Conservation (phyloP, 306 rosid genomes). For the Potentilla sterilis region DNA sequence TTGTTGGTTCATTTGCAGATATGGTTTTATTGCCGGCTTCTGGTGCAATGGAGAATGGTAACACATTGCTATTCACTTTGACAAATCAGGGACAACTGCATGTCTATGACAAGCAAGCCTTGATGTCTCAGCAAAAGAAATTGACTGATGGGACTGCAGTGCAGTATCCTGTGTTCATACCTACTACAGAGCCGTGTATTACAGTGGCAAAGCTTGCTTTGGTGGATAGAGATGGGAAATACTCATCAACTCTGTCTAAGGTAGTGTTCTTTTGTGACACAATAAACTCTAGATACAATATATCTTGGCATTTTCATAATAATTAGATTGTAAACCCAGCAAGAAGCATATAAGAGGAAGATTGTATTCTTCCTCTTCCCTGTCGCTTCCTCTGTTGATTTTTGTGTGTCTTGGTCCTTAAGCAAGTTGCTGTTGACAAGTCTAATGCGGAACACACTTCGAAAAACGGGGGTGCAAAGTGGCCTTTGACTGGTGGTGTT, state of each 20-base stretch:
- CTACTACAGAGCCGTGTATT: constrained; percentile 65
- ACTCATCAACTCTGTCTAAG: constrained; percentile 51
- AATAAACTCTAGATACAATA: not conserved
- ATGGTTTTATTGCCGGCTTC: constrained; percentile 52
- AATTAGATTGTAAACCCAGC: constrained; percentile 3
- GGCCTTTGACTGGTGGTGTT: constrained; percentile 88
- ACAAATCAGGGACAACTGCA: constrained; percentile 81
- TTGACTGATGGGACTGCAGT: constrained; percentile 35
- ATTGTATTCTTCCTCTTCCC: not conserved
- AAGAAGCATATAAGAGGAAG: not conserved
- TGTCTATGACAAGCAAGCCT: constrained; percentile 47
- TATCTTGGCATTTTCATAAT: constrained; percentile 19
- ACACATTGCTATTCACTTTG: constrained; percentile 55
- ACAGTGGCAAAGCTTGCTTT: constrained; percentile 58
- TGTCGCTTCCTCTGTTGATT: constrained; percentile 7
- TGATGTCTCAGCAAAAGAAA: constrained; percentile 49
- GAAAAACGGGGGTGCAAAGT: constrained; percentile 32
- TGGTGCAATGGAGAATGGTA: constrained; percentile 36
- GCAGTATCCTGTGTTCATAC: constrained; percentile 56
- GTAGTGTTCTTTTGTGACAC: constrained; percentile 37
- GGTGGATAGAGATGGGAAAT: constrained; percentile 43
- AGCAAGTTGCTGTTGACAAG: constrained; percentile 54
- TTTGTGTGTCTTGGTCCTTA: constrained; percentile 19
- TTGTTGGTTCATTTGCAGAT: constrained; percentile 83
- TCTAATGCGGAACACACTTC: constrained; percentile 34